Percentiles rank a stretch among this genome's conserved stretches.
Conservation (phyloP, 441 rosid species). For the Metrosideros polymorpha region DNA sequence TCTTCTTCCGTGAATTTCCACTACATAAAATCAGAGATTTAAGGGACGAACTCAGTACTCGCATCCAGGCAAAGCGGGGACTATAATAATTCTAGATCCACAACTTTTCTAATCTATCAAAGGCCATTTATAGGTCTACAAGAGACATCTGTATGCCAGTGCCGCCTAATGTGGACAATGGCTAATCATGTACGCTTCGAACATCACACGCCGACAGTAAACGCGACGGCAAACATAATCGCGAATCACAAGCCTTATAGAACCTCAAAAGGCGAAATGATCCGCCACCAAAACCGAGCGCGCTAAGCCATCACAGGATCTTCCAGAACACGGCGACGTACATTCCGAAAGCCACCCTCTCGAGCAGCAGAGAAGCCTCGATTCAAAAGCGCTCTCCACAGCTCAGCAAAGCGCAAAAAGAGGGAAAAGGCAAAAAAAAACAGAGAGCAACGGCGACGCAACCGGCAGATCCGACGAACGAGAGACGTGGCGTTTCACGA, state of each 20-base stretch:
- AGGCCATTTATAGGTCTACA: neutral
- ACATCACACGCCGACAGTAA: neutral
- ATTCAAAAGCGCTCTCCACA: neutral
- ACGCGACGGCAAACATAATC: neutral
- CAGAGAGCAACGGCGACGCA: neutral
- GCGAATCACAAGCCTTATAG: neutral
- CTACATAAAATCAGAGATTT: neutral
- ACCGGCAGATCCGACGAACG: neutral
- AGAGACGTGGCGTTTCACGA: neutral
- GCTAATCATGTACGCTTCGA: neutral
- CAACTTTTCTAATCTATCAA: neutral
- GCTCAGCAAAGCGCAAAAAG: too few species aligned
- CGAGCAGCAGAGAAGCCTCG: neutral
- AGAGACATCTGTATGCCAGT: neutral
- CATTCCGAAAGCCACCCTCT: neutral
- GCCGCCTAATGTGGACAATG: neutral
- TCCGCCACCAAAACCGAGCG: neutral
- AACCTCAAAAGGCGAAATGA: neutral
- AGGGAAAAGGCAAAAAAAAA: neutral
- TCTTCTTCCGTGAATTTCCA: neutral
- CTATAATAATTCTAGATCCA: neutral
- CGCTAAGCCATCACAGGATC: neutral
- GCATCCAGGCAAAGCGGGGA: neutral
- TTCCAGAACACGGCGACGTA: neutral
- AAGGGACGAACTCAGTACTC: neutral